These are phyloP conservation scores for Mortierella sp. DNA, from an alignment of 371 early-diverging fungal genomes.

Conservation along the genomic window DNA sequence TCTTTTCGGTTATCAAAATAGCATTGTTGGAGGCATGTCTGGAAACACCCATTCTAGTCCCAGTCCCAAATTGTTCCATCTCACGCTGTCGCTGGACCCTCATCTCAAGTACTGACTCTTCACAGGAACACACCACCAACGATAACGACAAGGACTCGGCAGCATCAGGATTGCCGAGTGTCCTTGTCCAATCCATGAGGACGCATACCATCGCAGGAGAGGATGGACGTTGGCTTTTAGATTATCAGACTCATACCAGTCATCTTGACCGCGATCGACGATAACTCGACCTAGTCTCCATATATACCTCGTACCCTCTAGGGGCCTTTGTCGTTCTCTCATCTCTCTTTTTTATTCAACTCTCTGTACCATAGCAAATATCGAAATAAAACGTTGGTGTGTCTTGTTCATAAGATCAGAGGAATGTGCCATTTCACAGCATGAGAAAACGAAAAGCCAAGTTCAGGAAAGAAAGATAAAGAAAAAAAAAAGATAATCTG, in stretches of 20 bases:
- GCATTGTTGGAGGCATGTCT: slow-evolving; percentile 50
- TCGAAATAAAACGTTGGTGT: not conserved
- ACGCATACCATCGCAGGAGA: slow-evolving; percentile 24
- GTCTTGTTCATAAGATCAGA: not conserved
- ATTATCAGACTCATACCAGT: slow-evolving; percentile 42
- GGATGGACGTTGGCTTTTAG: slow-evolving; percentile 47
- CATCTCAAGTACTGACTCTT: too few species aligned
- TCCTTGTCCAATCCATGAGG: slow-evolving; percentile 21
- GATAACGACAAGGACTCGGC: not conserved
- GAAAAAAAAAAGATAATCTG: not conserved
- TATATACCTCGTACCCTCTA: too few species aligned
- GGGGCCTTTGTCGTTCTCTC: not conserved
- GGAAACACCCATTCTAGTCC: slow-evolving; percentile 46
- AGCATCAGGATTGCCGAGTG: not conserved
- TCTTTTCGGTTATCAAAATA: not conserved
- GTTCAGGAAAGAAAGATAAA: not conserved
- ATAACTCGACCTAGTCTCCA: not conserved
- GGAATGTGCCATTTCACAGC: not conserved
- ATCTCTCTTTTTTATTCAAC: not conserved
- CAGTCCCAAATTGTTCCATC: slow-evolving; percentile 51
- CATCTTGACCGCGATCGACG: slow-evolving; percentile 46
- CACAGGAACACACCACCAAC: not conserved
- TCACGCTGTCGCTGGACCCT: slow-evolving; percentile 53
- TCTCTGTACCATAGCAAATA: not conserved
- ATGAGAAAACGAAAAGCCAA: not conserved